Evolutionary conservation across 306 rosid species (phyloP).

Genomic region (Prunus mira): DNA sequence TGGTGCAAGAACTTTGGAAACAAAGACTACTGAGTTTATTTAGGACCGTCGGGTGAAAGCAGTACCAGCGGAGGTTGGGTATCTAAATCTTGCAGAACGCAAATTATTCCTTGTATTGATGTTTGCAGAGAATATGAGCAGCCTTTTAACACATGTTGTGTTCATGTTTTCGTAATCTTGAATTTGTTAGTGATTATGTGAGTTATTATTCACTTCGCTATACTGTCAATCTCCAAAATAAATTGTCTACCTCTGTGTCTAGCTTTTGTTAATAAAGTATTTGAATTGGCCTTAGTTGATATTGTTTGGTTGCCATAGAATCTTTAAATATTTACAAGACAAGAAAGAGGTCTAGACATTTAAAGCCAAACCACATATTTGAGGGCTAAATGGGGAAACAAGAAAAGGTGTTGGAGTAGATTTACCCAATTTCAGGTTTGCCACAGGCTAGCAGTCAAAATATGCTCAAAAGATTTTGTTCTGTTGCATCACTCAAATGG

Average conservation of each 20-base stretch:
- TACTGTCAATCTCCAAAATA: slow-evolving; percentile 39
- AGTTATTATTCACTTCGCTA: slow-evolving; percentile 24
- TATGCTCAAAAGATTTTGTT: slow-evolving; percentile 25
- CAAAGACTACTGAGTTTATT: slow-evolving; percentile 59
- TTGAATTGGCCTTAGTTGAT: slow-evolving; percentile 9
- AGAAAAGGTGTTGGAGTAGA: neutral
- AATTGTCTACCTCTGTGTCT: slow-evolving; percentile 28
- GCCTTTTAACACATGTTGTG: slow-evolving; percentile 29
- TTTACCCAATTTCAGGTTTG: neutral
- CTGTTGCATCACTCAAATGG: slow-evolving; percentile 26
- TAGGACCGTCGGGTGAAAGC: slow-evolving; percentile 19
- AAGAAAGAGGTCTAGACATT: too few species aligned
- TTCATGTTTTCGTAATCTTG: slow-evolving; percentile 20
- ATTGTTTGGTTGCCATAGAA: neutral
- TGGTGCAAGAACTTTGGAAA: slow-evolving; percentile 97
- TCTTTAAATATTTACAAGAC: too few species aligned
- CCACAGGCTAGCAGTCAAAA: slow-evolving; percentile 6
- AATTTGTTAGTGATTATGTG: slow-evolving; percentile 31
- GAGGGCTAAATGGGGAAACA: neutral
- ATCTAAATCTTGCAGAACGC: slow-evolving; percentile 20
- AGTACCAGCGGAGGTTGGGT: slow-evolving; percentile 24
- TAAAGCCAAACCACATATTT: neutral
- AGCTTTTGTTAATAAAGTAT: slow-evolving; percentile 17
- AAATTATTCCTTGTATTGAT: slow-evolving; percentile 21
- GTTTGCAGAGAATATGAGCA: slow-evolving; percentile 35